phyloP scores from a whole-genome alignment of 1,284 basidiomycete species.

The Thelephora terrestris region DNA sequence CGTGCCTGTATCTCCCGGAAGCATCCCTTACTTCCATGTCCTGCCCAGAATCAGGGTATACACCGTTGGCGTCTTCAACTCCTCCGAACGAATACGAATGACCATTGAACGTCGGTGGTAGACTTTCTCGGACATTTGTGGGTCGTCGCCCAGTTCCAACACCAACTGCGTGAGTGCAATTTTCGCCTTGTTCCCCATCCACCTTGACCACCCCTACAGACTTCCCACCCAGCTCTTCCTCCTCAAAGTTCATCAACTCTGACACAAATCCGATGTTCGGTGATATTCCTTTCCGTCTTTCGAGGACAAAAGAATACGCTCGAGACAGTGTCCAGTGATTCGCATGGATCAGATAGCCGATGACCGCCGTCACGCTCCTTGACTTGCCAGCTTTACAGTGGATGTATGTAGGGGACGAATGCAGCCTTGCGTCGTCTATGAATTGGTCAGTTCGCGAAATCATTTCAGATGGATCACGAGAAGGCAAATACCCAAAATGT shows the following conservation, averaged over 20 bases:
- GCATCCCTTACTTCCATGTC: constrained; percentile 81
- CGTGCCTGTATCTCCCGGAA: constrained; percentile 75
- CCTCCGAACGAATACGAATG: constrained; percentile 21
- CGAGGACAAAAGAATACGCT: constrained; percentile 85
- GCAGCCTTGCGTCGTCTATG: constrained; percentile 82
- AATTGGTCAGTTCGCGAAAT: neutral
- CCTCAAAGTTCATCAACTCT: constrained; percentile 94
- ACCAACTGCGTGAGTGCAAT: constrained; percentile 21
- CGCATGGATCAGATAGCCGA: constrained; percentile 95
- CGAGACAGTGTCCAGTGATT: constrained; percentile 91
- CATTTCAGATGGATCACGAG: constrained; percentile 2
- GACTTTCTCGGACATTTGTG: constrained; percentile 60
- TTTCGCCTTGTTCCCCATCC: constrained; percentile 13
- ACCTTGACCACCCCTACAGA: constrained; percentile 62
- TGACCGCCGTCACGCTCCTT: constrained; percentile 91
- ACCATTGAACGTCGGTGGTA: constrained; percentile 50
- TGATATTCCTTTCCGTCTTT: constrained; percentile 86
- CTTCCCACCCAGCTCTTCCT: constrained; percentile 78
- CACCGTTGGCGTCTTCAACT: constrained; percentile 3
- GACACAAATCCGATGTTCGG: constrained; percentile 98
- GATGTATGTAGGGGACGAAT: constrained; percentile 84
- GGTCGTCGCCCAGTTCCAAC: constrained; percentile 38
- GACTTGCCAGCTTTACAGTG: constrained; percentile 97
- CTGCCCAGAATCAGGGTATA: constrained; percentile 43
- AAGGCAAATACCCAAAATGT: constrained; percentile 64